Percentiles rank a stretch among this genome's conserved stretches.
Conservation (phyloP, 768 basidiomycete genomes). For the Saitozyma podzolica region DNA sequence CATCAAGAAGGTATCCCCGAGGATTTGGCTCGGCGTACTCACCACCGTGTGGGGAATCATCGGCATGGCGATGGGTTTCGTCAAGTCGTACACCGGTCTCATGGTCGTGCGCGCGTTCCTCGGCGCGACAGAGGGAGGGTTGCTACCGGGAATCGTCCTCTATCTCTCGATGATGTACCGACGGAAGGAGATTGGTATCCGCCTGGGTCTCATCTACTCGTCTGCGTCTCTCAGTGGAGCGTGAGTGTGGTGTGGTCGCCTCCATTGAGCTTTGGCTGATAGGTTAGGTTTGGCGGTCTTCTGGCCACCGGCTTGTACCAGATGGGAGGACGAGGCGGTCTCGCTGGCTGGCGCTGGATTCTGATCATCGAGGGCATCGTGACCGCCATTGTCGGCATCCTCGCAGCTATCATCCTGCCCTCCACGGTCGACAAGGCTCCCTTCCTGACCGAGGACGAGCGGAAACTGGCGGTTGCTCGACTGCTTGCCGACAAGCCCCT, state of each 20-base stretch:
- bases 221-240: slow-evolving; percentile 24
- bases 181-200: slow-evolving; percentile 33
- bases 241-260: slow-evolving; percentile 19
- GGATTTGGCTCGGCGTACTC: slow-evolving; percentile 33
- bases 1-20: slow-evolving; percentile 26
- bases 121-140: slow-evolving; percentile 36
- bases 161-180: slow-evolving; percentile 36
- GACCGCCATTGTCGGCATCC: slow-evolving; percentile 27
- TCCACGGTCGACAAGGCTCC: slow-evolving; percentile 27
- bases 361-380: slow-evolving; percentile 38
- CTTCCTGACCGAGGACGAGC: slow-evolving; percentile 31
- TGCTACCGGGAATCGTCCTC: slow-evolving; percentile 39
- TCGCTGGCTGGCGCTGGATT: slow-evolving; percentile 40
- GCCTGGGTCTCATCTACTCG: slow-evolving; percentile 36
- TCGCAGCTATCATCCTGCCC: slow-evolving; percentile 32
- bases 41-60: slow-evolving; percentile 39
- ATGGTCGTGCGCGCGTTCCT: slow-evolving; percentile 39
- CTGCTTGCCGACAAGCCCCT: slow-evolving; percentile 19
- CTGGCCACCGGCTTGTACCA: slow-evolving; percentile 28
- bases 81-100: slow-evolving; percentile 24
- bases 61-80: slow-evolving; percentile 41
- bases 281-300: slow-evolving; percentile 3
- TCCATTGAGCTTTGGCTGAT: neutral
- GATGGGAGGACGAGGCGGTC: slow-evolving; percentile 17
- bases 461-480: slow-evolving; percentile 19